A percentile compares a stretch with the other conserved stretches of the same genome.
phyloP scores from a whole-genome alignment of 2,329 filamentous ascomycete species.

The Atkinsonella texensis region DNA sequence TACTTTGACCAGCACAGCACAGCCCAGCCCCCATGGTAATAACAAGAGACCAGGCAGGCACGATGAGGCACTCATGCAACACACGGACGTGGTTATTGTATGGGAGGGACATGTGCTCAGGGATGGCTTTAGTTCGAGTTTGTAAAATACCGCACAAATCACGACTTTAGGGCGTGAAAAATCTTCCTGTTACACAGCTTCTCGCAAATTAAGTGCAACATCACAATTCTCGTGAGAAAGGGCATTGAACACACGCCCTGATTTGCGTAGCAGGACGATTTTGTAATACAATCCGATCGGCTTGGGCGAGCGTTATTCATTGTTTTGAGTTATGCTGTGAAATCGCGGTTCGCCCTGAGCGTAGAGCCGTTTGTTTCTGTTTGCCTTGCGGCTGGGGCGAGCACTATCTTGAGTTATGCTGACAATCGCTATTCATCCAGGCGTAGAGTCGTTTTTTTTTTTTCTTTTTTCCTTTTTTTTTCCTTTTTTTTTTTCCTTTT shows the following conservation, averaged over 20 bases:
- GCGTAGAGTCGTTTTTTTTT: no score
- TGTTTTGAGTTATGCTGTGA: no score
- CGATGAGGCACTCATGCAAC: background rate
- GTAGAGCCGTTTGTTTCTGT: no score
- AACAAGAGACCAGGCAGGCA: background rate
- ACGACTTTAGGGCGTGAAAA: background rate
- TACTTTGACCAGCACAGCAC: no score
- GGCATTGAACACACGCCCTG: background rate
- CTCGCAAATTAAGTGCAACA: background rate
- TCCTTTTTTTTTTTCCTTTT: no score
- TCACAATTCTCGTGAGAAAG: background rate
- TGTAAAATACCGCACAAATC: background rate
- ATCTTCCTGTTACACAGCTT: background rate
- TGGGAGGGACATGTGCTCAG: background rate
- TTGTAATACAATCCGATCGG: background rate
- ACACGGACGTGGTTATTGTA: background rate
- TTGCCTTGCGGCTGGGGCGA: no score
- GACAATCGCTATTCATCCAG: no score
- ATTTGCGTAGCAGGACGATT: background rate
- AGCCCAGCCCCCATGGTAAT: background rate
- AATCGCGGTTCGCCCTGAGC: no score
- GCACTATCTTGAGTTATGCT: no score
- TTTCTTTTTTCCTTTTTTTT: no score
- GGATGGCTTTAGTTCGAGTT: background rate
- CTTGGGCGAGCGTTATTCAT: background rate